Percentiles rank a stretch among this genome's conserved stretches.
These are phyloP conservation scores for Triticum urartu DNA, from an alignment of 176 grass and related monocot species.

Conservation along the genomic window DNA sequence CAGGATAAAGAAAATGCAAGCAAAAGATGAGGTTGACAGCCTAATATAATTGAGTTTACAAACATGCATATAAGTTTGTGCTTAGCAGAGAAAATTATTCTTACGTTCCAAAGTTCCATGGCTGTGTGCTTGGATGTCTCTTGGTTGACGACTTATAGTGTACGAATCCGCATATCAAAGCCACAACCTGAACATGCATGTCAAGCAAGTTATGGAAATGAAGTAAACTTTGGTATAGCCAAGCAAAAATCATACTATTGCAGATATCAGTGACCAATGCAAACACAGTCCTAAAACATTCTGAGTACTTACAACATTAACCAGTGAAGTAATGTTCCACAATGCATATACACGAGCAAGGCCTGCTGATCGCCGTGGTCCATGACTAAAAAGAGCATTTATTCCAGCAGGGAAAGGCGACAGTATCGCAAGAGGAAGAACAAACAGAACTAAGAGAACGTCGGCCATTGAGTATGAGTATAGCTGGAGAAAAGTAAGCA, in stretches of 20 bases:
- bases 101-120: slow-evolving; percentile 95
- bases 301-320: slow-evolving; percentile 86
- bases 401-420: slow-evolving; percentile 99
- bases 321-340: slow-evolving; percentile 97
- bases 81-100: slow-evolving; percentile 20
- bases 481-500: slow-evolving; percentile 94
- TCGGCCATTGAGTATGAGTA: slow-evolving; percentile 95
- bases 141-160: slow-evolving; percentile 95
- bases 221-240: not conserved
- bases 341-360: slow-evolving; percentile 97
- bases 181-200: slow-evolving; percentile 64
- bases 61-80: not conserved
- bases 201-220: not conserved
- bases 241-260: not conserved
- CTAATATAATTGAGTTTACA: not conserved
- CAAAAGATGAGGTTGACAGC: not conserved
- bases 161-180: slow-evolving; percentile 87
- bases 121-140: slow-evolving; percentile 75
- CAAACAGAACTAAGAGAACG: slow-evolving; percentile 90
- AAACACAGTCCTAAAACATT: not conserved
- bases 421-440: slow-evolving; percentile 97
- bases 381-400: slow-evolving; percentile 99
- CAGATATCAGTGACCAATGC: not conserved
- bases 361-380: slow-evolving; percentile 89
- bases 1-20: not conserved